A percentile compares a stretch with the other conserved stretches of the same genome.
Evolutionary conservation across 768 basidiomycete species (phyloP).

Genomic region (Lactarius vividus): DNA sequence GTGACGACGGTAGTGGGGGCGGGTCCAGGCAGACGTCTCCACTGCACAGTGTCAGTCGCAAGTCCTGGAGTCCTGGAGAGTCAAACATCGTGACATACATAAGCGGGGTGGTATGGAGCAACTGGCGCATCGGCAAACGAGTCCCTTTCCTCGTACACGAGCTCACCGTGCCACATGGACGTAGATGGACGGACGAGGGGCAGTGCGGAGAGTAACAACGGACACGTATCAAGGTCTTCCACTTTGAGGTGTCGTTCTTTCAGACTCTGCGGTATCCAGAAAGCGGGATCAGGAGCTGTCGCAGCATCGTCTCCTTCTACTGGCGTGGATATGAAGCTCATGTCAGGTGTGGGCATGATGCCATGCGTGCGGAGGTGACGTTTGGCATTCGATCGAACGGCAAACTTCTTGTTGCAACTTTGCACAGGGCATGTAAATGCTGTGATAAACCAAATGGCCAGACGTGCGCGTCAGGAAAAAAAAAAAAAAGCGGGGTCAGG

Average conservation of each 20-base stretch:
- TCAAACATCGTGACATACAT: conserved; percentile 30
- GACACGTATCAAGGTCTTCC: conserved; percentile 32
- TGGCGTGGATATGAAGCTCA: conserved; percentile 44
- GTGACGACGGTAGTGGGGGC: conserved; percentile 29
- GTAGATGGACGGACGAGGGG: conserved; percentile 36
- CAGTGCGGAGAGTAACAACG: conserved; percentile 38
- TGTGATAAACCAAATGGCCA: conserved; percentile 15
- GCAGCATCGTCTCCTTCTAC: conserved; percentile 37
- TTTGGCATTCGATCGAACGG: conserved; percentile 78
- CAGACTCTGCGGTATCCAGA: conserved; percentile 44
- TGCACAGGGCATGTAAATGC: conserved; percentile 53
- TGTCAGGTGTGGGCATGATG: conserved; percentile 47
- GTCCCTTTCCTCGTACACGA: conserved; percentile 37
- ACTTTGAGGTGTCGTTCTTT: conserved; percentile 33
- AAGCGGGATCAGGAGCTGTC: conserved; percentile 27
- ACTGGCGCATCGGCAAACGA: conserved; percentile 34
- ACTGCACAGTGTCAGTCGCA: conserved; percentile 30
- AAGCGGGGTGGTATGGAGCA: conserved; percentile 38
- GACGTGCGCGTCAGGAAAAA: background rate
- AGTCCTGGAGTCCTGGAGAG: background rate
- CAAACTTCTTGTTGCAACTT: conserved; percentile 64
- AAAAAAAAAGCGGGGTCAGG: conserved; percentile 11
- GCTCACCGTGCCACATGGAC: conserved; percentile 33
- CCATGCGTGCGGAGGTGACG: conserved; percentile 78
- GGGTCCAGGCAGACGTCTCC: conserved; percentile 39